These are phyloP conservation scores for Kodamaea ohmeri DNA, from an alignment of 1,139 yeast genomes.

Conservation along the genomic window DNA sequence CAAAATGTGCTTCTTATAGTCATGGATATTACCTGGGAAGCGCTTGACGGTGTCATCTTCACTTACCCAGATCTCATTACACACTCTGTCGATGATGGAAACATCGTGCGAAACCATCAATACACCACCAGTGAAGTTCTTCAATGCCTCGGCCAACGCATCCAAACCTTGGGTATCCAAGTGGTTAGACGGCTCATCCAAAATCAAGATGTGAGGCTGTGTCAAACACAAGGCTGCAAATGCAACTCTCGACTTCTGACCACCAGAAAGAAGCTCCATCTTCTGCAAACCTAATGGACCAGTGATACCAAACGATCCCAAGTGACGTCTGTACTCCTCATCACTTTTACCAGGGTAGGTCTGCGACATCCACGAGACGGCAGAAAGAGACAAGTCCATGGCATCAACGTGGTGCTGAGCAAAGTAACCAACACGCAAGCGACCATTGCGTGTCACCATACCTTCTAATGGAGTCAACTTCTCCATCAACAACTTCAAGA, in stretches of 20 bases:
- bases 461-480: constrained; percentile 72
- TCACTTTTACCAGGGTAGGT: constrained; percentile 91
- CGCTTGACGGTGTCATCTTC: constrained; percentile 78
- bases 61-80: constrained; percentile 94
- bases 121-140: constrained; percentile 88
- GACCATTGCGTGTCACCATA: constrained; percentile 71
- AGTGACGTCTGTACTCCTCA: constrained; percentile 94
- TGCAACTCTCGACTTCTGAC: constrained; percentile 97
- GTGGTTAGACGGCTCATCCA: constrained; percentile 98
- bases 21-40: constrained; percentile 82
- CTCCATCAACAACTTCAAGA: constrained; percentile 82
- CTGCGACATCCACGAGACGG: constrained; percentile 92
- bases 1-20: constrained; percentile 84
- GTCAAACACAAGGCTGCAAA: constrained; percentile 90
- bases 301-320: constrained; percentile 96
- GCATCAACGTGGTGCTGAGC: constrained; percentile 99
- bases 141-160: constrained; percentile 87
- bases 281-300: constrained; percentile 92
- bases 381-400: constrained; percentile 86
- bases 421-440: constrained; percentile 91
- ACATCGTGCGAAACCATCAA: constrained; percentile 98
- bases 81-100: constrained; percentile 78
- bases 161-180: constrained; percentile 98
- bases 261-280: constrained; percentile 89
- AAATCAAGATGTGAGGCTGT: constrained; percentile 87